Base-by-base conservation (phyloP, 495 filamentous ascomycete genomes). In the Talaromyces ruber region DNA sequence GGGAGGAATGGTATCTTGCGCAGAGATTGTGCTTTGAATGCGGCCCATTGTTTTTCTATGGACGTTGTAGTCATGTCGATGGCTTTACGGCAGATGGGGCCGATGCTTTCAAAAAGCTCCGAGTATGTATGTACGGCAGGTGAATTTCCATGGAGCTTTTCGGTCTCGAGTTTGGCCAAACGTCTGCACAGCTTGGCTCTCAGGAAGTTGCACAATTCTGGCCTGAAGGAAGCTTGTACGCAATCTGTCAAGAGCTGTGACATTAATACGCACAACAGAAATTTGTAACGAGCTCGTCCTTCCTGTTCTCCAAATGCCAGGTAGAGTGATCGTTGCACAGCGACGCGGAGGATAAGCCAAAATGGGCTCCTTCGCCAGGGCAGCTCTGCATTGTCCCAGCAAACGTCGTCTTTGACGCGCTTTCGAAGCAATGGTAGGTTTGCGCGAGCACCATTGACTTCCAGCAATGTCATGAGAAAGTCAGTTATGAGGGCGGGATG, bases 301-400 rank as follows among this genome's bases (percentile, higher is more conserved):
- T 64, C 12, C 4, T 77, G 73, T 8, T 56, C 66, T 1, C 84
- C 84, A 4, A 83, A 69, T 0, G 65, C 14, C 8, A 75, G 50
- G 47, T 67, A 77, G 0, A 87, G 71, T 9, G 77, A 71, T 1
- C 84, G 77, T 28, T 83, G 76, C 16, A 80, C 64, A 0, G 70
- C 70, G 1, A 89, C 84, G 0, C 86, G 78, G 12, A 88, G 68
- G 1, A 86, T 73, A 4, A 89, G 80, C 81, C 82, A 88, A 43
- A 77, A 73, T 0, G 86, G 77, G 11, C 67, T 70, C 34, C 85
- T 69, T 24, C 84, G 75, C 86, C 85, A 88, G 0, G 85, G 85
- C 5, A 73, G 69, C 21, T 75, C 64, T 6, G 74, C 71, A 5
- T 74, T 66, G 11, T 72, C 61, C 69, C 77, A 76, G 58, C 72